A percentile compares a stretch with the other conserved stretches of the same genome.
phyloP scores from a whole-genome alignment of 306 rosid genomes.

The Acmispon strigosus region DNA sequence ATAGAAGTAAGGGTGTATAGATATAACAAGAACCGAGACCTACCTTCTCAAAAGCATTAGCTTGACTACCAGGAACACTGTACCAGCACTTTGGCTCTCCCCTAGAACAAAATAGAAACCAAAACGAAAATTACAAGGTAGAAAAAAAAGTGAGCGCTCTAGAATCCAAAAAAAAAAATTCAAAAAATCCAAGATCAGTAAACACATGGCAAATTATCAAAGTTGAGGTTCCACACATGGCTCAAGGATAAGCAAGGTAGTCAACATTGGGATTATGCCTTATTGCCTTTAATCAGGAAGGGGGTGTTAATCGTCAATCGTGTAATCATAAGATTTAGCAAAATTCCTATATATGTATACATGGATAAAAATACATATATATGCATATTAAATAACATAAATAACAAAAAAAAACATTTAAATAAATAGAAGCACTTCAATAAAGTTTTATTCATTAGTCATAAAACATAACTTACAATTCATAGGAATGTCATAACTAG shows the following conservation, averaged over 20 bases:
- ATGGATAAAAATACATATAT: too few relatives aligned
- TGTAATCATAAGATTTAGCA: too few relatives aligned
- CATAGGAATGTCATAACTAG: too few relatives aligned
- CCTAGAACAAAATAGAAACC: constrained; percentile 50
- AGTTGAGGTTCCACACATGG: neutral
- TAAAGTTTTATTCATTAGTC: too few relatives aligned
- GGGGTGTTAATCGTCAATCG: too few relatives aligned
- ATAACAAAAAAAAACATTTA: neutral
- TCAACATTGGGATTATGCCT: too few relatives aligned
- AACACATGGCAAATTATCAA: neutral
- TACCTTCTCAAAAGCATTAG: constrained; percentile 89
- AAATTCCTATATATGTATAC: too few relatives aligned
- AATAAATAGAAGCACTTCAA: neutral
- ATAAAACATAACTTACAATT: too few relatives aligned
- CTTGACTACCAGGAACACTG: constrained; percentile 92
- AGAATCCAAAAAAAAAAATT: neutral
- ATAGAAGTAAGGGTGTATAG: neutral
- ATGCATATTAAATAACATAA: too few relatives aligned
- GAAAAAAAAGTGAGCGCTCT: constrained; percentile 10
- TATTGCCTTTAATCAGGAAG: too few relatives aligned
- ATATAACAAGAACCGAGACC: constrained; percentile 16
- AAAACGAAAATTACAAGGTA: constrained; percentile 4
- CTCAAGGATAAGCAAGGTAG: neutral
- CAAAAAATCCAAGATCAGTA: neutral
- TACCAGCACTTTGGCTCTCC: constrained; percentile 99